Evolutionary conservation across 164 flowering plant genomes (phyloP).

Genomic region (Buxus sempervirens): DNA sequence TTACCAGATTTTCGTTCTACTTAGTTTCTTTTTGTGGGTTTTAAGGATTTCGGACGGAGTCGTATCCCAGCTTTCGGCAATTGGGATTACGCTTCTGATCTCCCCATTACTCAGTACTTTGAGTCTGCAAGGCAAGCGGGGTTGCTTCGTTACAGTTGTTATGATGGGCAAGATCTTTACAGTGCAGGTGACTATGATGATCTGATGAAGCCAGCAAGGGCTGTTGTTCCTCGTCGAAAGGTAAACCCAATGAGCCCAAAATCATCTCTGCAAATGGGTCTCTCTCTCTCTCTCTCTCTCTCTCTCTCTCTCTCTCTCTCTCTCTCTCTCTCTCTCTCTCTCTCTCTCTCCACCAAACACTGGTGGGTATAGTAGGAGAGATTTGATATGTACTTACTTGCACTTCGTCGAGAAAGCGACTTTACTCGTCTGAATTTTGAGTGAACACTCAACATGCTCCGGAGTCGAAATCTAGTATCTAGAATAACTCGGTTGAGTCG

Average conservation of each 20-base stretch:
- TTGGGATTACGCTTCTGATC: conserved; percentile 57
- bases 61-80: conserved; percentile 65
- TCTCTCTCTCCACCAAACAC: too few species aligned
- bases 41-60: conserved; percentile 28
- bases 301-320: not conserved
- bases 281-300: not conserved
- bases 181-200: conserved; percentile 42
- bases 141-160: conserved; percentile 27
- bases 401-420: too few species aligned
- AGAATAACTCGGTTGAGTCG: too few species aligned
- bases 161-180: conserved; percentile 43
- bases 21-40: not conserved
- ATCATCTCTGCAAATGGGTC: not conserved
- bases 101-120: conserved; percentile 69
- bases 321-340: too few species aligned
- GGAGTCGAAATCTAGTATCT: too few species aligned
- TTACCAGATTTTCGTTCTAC: too few species aligned
- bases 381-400: too few species aligned
- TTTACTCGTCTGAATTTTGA: too few species aligned
- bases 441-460: too few species aligned
- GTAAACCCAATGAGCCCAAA: conserved; percentile 18
- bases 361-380: too few species aligned
- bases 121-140: conserved; percentile 68
- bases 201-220: conserved; percentile 33
- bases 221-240: conserved; percentile 51